These are phyloP conservation scores for Microsporum ferrugineum DNA, from an alignment of 2,329 filamentous ascomycete genomes.

Conservation along the genomic window DNA sequence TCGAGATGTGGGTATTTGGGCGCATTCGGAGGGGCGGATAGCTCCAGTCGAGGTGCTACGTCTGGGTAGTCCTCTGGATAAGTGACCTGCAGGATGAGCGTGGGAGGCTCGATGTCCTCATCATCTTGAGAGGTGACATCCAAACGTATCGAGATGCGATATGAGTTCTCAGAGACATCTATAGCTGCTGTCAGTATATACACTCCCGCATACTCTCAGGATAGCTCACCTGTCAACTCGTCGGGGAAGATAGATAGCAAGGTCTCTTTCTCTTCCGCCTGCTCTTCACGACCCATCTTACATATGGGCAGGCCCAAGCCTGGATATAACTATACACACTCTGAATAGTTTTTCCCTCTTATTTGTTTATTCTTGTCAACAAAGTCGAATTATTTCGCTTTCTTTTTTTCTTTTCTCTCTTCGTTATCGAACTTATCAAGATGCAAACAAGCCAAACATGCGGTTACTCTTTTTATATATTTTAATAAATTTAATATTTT, in stretches of 20 bases:
- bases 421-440: neutral
- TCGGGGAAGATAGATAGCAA: slow-evolving; percentile 97
- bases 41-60: slow-evolving; percentile 67
- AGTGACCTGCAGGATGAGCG: slow-evolving; percentile 68
- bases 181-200: slow-evolving; percentile 6
- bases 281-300: slow-evolving; percentile 59
- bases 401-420: neutral
- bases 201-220: neutral
- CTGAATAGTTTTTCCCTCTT: neutral
- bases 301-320: neutral
- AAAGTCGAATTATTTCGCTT: neutral
- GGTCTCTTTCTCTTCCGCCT: slow-evolving; percentile 90
- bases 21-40: slow-evolving; percentile 61
- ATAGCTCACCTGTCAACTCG: slow-evolving; percentile 67
- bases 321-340: neutral
- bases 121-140: slow-evolving; percentile 59
- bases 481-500: neutral
- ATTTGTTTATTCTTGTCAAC: neutral
- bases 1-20: slow-evolving; percentile 62
- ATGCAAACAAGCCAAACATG: slow-evolving; percentile 5
- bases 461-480: neutral
- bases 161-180: slow-evolving; percentile 88
- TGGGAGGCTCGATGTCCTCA: slow-evolving; percentile 51
- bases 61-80: slow-evolving; percentile 91
- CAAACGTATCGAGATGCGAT: slow-evolving; percentile 72